phyloP scores from a whole-genome alignment of 1,139 yeast species.

The Pichia sp. region DNA sequence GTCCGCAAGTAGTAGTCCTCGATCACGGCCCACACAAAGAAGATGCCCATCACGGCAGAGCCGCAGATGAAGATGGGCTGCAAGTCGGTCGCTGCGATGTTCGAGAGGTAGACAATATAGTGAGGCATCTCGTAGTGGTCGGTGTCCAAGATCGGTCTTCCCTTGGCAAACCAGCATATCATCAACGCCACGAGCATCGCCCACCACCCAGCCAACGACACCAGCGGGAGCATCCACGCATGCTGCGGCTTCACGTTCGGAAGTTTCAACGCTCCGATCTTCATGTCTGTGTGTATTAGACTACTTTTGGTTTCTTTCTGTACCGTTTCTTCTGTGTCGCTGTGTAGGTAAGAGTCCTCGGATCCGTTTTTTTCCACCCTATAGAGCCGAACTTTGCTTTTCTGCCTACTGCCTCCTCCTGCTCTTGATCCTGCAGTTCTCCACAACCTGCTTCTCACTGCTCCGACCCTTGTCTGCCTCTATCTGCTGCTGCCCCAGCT shows the following conservation, averaged over 20 bases:
- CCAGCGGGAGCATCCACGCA: constrained; percentile 50
- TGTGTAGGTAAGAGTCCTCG: background rate
- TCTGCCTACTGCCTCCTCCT: too few species aligned
- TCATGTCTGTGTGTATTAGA: constrained; percentile 20
- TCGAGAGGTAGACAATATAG: constrained; percentile 62
- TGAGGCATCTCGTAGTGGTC: constrained; percentile 43
- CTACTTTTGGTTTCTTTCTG: background rate
- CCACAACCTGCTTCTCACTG: too few species aligned
- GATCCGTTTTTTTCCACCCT: background rate
- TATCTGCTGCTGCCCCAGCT: too few species aligned
- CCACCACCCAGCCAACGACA: constrained; percentile 62
- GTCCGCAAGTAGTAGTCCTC: constrained; percentile 56
- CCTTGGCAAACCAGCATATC: constrained; percentile 72
- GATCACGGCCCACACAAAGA: constrained; percentile 64
- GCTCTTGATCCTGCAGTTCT: too few species aligned
- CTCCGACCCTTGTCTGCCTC: too few species aligned
- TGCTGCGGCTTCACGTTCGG: constrained; percentile 28
- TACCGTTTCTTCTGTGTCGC: background rate
- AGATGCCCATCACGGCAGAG: constrained; percentile 72
- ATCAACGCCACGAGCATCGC: constrained; percentile 75
- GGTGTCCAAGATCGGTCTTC: constrained; percentile 70
- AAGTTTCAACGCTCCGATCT: constrained; percentile 21
- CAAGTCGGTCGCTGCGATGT: constrained; percentile 78
- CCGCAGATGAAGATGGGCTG: constrained; percentile 84
- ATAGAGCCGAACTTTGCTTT: background rate